phyloP scores from a whole-genome alignment of 225 moss, liverwort and hornwort genomes.

The Polytrichum formosum region DNA sequence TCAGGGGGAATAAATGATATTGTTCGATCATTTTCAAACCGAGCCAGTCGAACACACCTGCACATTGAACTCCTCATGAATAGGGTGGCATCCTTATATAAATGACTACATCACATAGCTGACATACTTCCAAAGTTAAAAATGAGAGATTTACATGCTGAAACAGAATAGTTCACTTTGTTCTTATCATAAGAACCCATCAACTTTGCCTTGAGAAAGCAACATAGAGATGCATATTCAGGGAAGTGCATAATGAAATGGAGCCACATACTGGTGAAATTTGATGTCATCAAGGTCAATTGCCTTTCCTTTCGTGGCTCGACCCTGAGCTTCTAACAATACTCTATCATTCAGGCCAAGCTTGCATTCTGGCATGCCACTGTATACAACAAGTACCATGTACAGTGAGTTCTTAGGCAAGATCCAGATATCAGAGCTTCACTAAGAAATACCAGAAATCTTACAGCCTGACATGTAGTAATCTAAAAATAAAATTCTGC shows the following conservation, averaged over 20 bases:
- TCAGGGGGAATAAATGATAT: constrained; percentile 99
- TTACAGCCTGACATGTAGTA: too few species aligned
- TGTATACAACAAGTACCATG: constrained; percentile 27
- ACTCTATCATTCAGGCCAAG: constrained; percentile 60
- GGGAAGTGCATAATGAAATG: background rate
- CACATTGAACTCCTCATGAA: constrained; percentile 16
- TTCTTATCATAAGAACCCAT: too few species aligned
- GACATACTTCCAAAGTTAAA: too few species aligned
- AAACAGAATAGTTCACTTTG: too few species aligned
- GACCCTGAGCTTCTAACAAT: constrained; percentile 68
- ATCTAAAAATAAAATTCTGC: too few species aligned
- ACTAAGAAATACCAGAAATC: too few species aligned
- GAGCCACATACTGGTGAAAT: constrained; percentile 62
- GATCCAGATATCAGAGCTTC: background rate
- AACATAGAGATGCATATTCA: too few species aligned
- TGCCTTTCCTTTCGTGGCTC: constrained; percentile 74
- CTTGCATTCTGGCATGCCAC: constrained; percentile 97
- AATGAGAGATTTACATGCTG: too few species aligned
- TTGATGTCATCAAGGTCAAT: constrained; percentile 75
- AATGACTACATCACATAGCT: background rate
- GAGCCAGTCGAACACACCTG: constrained; percentile 93
- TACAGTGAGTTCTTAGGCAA: background rate
- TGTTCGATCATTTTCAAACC: constrained; percentile 98
- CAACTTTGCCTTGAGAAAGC: too few species aligned
- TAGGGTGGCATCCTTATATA: background rate